These are phyloP conservation scores for Monosporascus sp. DNA, from an alignment of 2,329 filamentous ascomycete genomes.

Conservation along the genomic window DNA sequence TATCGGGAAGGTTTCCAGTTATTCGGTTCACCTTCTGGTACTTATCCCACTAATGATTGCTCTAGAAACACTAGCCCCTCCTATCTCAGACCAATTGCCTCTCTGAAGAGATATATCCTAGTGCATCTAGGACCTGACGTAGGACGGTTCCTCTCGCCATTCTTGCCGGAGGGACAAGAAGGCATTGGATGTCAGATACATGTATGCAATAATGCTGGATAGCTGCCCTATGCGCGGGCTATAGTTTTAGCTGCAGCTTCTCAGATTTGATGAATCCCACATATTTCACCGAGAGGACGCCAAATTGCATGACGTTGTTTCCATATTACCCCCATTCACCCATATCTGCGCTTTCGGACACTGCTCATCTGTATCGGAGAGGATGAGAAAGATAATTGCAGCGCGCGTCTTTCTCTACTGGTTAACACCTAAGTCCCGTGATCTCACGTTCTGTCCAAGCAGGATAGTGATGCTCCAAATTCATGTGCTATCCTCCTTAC, in stretches of 20 bases:
- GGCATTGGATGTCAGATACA: background rate
- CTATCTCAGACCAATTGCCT: background rate
- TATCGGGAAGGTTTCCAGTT: background rate
- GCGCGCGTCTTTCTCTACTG: background rate
- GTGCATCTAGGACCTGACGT: background rate
- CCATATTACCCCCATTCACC: background rate
- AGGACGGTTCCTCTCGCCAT: background rate
- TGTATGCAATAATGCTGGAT: background rate
- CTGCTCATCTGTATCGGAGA: background rate
- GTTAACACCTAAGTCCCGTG: too few relatives aligned
- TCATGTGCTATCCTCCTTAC: background rate
- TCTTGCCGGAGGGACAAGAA: too few relatives aligned
- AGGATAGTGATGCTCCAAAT: background rate
- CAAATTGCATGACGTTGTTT: slow-evolving; percentile 2
- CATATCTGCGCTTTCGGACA: background rate
- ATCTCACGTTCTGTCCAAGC: too few relatives aligned
- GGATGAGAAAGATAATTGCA: background rate
- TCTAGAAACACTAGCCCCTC: background rate
- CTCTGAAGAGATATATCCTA: too few relatives aligned
- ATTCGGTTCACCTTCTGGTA: background rate
- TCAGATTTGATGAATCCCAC: slow-evolving; percentile 3
- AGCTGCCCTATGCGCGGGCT: background rate
- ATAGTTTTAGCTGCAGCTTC: slow-evolving; percentile 2
- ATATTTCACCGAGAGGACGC: slow-evolving; percentile 10
- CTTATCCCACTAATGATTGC: background rate